Percentiles rank a stretch among this genome's conserved stretches.
These are phyloP conservation scores for Claviceps africana DNA, from an alignment of 2,329 filamentous ascomycete species.

Conservation along the genomic window DNA sequence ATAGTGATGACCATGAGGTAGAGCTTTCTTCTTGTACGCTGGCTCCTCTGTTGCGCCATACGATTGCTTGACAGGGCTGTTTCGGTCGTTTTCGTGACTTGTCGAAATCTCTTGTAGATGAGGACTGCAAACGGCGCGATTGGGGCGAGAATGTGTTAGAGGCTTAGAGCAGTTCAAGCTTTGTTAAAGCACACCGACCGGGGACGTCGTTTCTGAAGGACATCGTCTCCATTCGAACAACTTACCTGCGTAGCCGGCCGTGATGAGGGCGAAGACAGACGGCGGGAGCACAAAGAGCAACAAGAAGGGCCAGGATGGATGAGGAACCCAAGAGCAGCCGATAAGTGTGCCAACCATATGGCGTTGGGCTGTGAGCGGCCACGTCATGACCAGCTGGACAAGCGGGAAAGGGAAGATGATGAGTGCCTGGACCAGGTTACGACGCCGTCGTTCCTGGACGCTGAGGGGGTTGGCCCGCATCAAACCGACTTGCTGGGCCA, in stretches of 20 bases:
- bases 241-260: conserved; percentile 36
- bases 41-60: conserved; percentile 26
- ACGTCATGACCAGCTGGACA: conserved; percentile 33
- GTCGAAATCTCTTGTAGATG: conserved; percentile 32
- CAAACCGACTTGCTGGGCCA: conserved; percentile 35
- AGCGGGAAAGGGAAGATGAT: conserved; percentile 42
- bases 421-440: conserved; percentile 32
- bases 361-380: conserved; percentile 31
- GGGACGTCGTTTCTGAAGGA: not conserved
- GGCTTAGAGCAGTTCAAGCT: not conserved
- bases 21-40: conserved; percentile 36
- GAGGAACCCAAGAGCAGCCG: conserved; percentile 33
- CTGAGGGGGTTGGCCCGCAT: conserved; percentile 26
- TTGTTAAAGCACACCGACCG: not conserved
- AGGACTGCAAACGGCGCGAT: conserved; percentile 20
- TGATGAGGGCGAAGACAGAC: conserved; percentile 27
- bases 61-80: conserved; percentile 27
- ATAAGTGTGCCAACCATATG: conserved; percentile 35
- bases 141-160: not conserved
- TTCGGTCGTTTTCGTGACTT: conserved; percentile 28
- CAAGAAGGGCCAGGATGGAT: conserved; percentile 32
- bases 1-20: conserved; percentile 42
- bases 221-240: conserved; percentile 4
- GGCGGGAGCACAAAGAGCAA: conserved; percentile 34
- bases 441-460: conserved; percentile 25